Percentiles rank a stretch among this genome's conserved stretches.
phyloP scores from a whole-genome alignment of 495 filamentous ascomycete species.

The Penicillium dipodomyicola region DNA sequence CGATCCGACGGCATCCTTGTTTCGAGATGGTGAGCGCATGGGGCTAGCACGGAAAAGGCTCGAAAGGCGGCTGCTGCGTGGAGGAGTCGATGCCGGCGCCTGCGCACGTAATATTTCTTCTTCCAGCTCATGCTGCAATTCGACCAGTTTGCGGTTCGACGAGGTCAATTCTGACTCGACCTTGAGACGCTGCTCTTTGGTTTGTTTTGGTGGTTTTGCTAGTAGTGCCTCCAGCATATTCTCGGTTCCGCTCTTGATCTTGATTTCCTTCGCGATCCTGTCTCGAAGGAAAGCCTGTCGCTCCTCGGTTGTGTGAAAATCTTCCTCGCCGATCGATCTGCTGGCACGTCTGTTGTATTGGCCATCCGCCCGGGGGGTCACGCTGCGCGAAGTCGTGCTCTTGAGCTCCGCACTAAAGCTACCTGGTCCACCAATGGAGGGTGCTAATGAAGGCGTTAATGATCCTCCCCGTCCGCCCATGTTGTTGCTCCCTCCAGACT shows the following conservation, averaged over 20 bases:
- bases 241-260: conserved; percentile 96
- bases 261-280: conserved; percentile 86
- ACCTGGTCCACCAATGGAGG: conserved; percentile 68
- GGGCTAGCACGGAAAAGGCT: conserved; percentile 64
- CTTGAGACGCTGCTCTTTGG: conserved; percentile 80
- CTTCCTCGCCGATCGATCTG: conserved; percentile 63
- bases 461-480: conserved; percentile 56
- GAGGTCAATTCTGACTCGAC: conserved; percentile 90
- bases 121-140: conserved; percentile 75
- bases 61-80: conserved; percentile 63
- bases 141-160: conserved; percentile 85
- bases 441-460: conserved; percentile 29
- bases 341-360: conserved; percentile 53
- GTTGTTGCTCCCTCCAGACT: conserved; percentile 59
- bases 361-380: conserved; percentile 66
- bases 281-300: conserved; percentile 71
- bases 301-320: conserved; percentile 63
- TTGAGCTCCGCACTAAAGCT: conserved; percentile 92
- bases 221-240: conserved; percentile 94
- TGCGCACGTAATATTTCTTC: conserved; percentile 63
- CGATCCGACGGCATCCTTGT: conserved; percentile 31
- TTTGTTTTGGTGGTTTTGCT: conserved; percentile 92
- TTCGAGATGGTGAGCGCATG: conserved; percentile 64
- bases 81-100: conserved; percentile 64
- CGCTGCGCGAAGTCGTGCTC: conserved; percentile 66